Base-by-base conservation (phyloP, 1,139 yeast species). In the Hyphopichia burtonii region DNA sequence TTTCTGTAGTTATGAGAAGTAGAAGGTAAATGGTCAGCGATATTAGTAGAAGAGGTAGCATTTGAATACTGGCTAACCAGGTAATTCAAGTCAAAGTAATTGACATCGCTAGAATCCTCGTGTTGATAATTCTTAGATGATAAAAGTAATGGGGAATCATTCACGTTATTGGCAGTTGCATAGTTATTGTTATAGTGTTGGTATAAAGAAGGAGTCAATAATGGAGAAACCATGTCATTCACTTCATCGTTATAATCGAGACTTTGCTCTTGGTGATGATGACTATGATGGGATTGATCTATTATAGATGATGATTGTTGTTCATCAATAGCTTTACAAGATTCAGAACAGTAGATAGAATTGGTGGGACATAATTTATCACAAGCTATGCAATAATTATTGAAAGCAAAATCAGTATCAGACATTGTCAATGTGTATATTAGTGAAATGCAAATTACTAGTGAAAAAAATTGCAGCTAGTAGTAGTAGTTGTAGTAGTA, bases 361-460 rank as follows among this genome's bases (percentile, higher is more conserved):
- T 68, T 73, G 20, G 70, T 67, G 10, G 68, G 55, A 54, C 86
- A 81, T 48, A 80, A 66, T 61, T 78, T 76, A 52, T 82, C 87
- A 61, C 88, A 82, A 41, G 79, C 78, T 41, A 81, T 70, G 60
- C 88, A 82, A 63, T 77, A 82, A 59, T 82, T 84, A 62, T 82
- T 79, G 61, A 82, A 82, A 35, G 85, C 84, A 45, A 65, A 61
- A 34, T 38, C 41, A 20, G 28, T 34, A 51, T 65, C 70, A 28
- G 67, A 58, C 69, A 65, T 64, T 35, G 34, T 42, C 9, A 7
- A 19, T 36, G 37, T 25, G 28, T 25, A 10, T 22, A 25, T 25
- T 5, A 20, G 23, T 20, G 12, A 25, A 25, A 25, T 25, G 28
- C 28, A 25, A n/a, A n/a, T n/a, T n/a, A n/a, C n/a, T n/a, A n/a